These are phyloP conservation scores for Aspergillus sp. DNA, from an alignment of 2,329 filamentous ascomycete genomes.

Conservation along the genomic window DNA sequence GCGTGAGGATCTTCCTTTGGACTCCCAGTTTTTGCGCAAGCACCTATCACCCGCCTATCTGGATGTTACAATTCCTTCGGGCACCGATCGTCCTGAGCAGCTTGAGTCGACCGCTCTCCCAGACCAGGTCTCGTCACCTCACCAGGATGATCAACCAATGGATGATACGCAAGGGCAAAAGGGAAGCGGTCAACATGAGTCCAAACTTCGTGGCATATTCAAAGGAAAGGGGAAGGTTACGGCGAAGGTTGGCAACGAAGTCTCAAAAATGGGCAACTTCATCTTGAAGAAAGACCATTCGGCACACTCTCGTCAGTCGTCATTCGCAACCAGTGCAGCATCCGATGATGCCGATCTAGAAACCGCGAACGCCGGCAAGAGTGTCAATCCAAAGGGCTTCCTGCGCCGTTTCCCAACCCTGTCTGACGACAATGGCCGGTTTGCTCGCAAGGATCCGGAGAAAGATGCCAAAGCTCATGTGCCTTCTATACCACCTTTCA, in stretches of 20 bases:
- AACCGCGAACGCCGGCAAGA: slow-evolving; percentile 25
- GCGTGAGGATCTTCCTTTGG: slow-evolving; percentile 14
- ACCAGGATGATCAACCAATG: slow-evolving; percentile 17
- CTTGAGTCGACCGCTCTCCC: slow-evolving; percentile 25
- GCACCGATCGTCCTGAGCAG: slow-evolving; percentile 10
- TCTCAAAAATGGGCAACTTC: slow-evolving; percentile 55
- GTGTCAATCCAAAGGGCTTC: slow-evolving; percentile 19
- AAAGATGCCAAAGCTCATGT: slow-evolving; percentile 34
- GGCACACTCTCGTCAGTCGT: slow-evolving; percentile 36
- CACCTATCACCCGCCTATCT: slow-evolving; percentile 8
- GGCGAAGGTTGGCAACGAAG: slow-evolving; percentile 61
- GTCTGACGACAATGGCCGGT: slow-evolving; percentile 27
- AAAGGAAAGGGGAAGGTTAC: slow-evolving; percentile 66
- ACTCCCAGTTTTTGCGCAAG: slow-evolving; percentile 12
- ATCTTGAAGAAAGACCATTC: slow-evolving; percentile 53
- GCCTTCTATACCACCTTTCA: slow-evolving; percentile 47
- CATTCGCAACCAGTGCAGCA: slow-evolving; percentile 38
- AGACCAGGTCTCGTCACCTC: slow-evolving; percentile 18
- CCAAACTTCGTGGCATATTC: slow-evolving; percentile 66
- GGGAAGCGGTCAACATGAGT: slow-evolving; percentile 39
- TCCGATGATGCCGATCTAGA: slow-evolving; percentile 36
- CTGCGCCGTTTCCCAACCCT: slow-evolving; percentile 28
- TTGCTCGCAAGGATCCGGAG: slow-evolving; percentile 29
- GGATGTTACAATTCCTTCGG: slow-evolving; percentile 4
- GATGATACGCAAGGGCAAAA: slow-evolving; percentile 24